Evolutionary conservation across 2,329 filamentous ascomycete species (phyloP).

Genomic region (Zopfia rhizophila): DNA sequence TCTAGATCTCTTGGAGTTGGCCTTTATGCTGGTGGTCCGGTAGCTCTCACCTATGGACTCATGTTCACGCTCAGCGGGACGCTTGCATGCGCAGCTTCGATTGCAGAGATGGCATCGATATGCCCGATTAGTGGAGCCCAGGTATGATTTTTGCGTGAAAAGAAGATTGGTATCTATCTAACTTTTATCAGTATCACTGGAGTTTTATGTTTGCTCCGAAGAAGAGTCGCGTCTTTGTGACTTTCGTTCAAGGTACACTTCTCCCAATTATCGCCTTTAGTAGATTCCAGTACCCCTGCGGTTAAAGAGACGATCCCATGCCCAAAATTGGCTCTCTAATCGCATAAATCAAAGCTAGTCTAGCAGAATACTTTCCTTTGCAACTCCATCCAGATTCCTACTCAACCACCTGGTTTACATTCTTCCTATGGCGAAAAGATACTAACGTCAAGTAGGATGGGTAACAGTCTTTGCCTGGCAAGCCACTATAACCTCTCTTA

Average conservation of each 20-base stretch:
- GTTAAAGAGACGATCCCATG: too few species aligned
- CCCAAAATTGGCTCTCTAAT: too few species aligned
- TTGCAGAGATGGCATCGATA: slow-evolving; percentile 24
- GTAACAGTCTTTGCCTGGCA: slow-evolving; percentile 52
- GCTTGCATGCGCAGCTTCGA: slow-evolving; percentile 10
- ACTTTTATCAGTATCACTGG: slow-evolving; percentile 27
- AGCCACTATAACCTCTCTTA: slow-evolving; percentile 40
- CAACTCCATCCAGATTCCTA: slow-evolving; percentile 1
- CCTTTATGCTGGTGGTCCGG: slow-evolving; percentile 17
- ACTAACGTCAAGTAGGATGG: too few species aligned
- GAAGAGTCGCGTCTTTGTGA: slow-evolving; percentile 6
- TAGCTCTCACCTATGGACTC: slow-evolving; percentile 17
- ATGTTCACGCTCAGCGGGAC: slow-evolving; percentile 13
- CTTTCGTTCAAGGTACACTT: slow-evolving; percentile 10
- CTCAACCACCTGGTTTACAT: slow-evolving; percentile 43
- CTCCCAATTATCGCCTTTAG: too few species aligned
- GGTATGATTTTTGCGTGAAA: too few species aligned
- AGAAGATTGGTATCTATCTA: too few species aligned
- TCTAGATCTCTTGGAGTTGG: slow-evolving; percentile 3
- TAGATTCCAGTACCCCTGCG: too few species aligned
- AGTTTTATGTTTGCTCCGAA: slow-evolving; percentile 14
- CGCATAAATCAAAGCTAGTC: too few species aligned
- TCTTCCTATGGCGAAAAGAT: slow-evolving; percentile 35
- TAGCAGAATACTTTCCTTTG: slow-evolving; percentile 1
- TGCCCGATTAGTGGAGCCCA: slow-evolving; percentile 14